phyloP scores from a whole-genome alignment of 2,329 filamentous ascomycete genomes.

The Boeremia exigua region DNA sequence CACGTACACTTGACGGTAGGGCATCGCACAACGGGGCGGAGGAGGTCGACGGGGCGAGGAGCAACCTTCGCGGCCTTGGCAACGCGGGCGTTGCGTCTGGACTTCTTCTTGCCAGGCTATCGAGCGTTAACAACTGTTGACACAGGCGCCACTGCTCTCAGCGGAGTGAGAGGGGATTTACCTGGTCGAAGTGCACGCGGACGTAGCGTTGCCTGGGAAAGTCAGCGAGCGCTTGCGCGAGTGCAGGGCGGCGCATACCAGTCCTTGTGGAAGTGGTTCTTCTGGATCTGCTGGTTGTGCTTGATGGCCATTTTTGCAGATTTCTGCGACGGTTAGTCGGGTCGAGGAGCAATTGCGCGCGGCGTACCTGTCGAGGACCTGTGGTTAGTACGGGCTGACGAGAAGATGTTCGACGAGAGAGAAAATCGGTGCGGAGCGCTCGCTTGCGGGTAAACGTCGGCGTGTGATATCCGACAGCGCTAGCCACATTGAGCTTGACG shows the following conservation, averaged over 20 bases:
- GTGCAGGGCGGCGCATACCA: conserved; percentile 51
- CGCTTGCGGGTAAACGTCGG: conserved; percentile 31
- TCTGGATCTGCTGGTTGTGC: conserved; percentile 98
- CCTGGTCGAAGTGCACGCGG: conserved; percentile 99
- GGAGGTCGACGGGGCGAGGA: conserved; percentile 95
- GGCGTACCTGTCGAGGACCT: conserved; percentile 43
- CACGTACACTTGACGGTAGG: conserved; percentile 81
- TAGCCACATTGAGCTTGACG: too few species aligned
- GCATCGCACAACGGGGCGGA: conserved; percentile 96
- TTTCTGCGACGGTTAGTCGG: conserved; percentile 29
- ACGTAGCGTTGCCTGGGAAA: conserved; percentile 87
- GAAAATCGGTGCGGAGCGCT: conserved; percentile 10
- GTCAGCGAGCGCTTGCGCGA: conserved; percentile 28
- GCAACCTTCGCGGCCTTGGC: conserved; percentile 95
- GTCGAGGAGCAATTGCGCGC: conserved; percentile 2
- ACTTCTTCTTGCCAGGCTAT: conserved; percentile 94
- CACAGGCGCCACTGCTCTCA: conserved; percentile 62
- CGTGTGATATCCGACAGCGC: too few species aligned
- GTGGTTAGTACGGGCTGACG: conserved; percentile 42
- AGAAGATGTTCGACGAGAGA: conserved; percentile 21
- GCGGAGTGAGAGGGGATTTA: conserved; percentile 65
- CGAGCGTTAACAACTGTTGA: conserved; percentile 42
- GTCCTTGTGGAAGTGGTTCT: conserved; percentile 77
- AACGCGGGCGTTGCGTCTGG: conserved; percentile 87
- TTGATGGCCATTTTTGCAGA: conserved; percentile 78